Evolutionary conservation across 306 rosid genomes (phyloP).

Genomic region (Abrus precatorius): DNA sequence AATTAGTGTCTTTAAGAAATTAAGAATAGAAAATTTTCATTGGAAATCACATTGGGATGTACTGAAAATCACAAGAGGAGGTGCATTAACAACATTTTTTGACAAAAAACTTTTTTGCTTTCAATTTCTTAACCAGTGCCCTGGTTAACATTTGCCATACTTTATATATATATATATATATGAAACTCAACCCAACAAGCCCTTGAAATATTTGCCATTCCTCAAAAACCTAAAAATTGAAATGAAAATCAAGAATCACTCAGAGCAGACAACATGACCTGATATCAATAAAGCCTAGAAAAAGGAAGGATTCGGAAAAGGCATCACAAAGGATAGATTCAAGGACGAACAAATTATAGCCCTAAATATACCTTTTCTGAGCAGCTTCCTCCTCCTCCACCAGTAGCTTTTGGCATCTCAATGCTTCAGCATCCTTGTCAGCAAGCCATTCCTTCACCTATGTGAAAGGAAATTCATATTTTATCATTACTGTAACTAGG

Average conservation of each 20-base stretch:
- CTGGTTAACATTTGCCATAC: too few species aligned
- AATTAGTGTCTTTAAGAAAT: too few species aligned
- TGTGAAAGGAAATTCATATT: constrained; percentile 42
- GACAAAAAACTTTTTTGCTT: too few species aligned
- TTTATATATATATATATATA: background rate
- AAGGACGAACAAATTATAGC: constrained; percentile 30
- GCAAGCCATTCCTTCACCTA: constrained; percentile 89
- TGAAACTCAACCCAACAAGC: constrained; percentile 21
- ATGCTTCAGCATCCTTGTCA: constrained; percentile 94
- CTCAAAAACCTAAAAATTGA: constrained; percentile 33
- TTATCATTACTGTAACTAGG: constrained; percentile 36
- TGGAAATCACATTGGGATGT: too few species aligned
- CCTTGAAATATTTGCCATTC: constrained; percentile 35
- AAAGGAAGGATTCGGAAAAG: background rate
- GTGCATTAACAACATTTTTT: too few species aligned
- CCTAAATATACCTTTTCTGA: constrained; percentile 75
- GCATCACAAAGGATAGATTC: constrained; percentile 6
- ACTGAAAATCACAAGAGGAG: too few species aligned
- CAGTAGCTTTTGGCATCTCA: constrained; percentile 83
- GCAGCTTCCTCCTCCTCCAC: constrained; percentile 98
- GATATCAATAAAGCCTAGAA: background rate
- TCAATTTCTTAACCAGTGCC: too few species aligned
- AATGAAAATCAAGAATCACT: constrained; percentile 36
- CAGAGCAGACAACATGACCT: constrained; percentile 6
- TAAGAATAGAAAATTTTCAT: too few species aligned